These are phyloP conservation scores for Alternaria hordeiaustralica DNA, from an alignment of 2,329 filamentous ascomycete genomes.

Conservation along the genomic window DNA sequence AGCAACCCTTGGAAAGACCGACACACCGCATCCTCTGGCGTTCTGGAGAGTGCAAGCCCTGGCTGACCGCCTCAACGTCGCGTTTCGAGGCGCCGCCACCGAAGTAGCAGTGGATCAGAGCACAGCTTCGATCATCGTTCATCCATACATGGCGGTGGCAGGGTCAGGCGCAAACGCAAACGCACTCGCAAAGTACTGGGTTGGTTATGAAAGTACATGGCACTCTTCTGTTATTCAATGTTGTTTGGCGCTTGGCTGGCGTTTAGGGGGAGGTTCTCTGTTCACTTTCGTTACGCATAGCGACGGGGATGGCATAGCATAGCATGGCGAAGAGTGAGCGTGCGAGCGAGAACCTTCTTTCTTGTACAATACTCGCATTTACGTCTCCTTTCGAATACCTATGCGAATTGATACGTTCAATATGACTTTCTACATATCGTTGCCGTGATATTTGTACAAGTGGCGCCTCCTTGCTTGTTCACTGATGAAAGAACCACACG, in stretches of 20 bases:
- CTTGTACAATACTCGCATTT: background rate
- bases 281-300: background rate
- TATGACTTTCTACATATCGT: background rate
- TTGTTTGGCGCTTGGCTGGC: background rate
- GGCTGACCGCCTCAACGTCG: background rate
- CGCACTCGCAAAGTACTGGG: conserved; percentile 14
- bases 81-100: background rate
- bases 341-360: background rate
- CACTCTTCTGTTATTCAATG: background rate
- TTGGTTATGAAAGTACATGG: conserved; percentile 14
- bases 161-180: conserved; percentile 1
- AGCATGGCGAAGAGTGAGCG: background rate
- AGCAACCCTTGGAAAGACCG: background rate
- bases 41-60: background rate
- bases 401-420: background rate
- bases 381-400: background rate
- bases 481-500: background rate
- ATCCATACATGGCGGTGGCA: background rate
- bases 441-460: background rate
- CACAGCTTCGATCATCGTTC: background rate
- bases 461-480: background rate
- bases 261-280: background rate
- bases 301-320: background rate
- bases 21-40: background rate
- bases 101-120: background rate